Percentiles rank a stretch among this genome's conserved stretches.
These are phyloP conservation scores for Lactifluus volemus DNA, from an alignment of 768 basidiomycete species.

Conservation along the genomic window DNA sequence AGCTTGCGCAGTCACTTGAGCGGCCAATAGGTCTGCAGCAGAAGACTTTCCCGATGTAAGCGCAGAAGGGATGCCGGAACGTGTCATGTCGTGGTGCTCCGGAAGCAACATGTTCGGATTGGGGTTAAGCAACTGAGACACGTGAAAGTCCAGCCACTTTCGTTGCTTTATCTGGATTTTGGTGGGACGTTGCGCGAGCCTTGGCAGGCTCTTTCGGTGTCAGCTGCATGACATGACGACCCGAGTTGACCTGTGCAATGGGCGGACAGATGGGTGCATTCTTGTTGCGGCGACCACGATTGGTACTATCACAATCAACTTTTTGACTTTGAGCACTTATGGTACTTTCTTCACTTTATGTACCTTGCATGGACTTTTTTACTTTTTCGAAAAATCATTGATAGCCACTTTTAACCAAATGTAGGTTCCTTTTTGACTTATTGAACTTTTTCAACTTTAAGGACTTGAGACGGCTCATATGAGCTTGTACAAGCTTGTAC, in stretches of 20 bases:
- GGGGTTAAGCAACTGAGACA: slow-evolving; percentile 66
- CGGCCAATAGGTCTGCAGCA: slow-evolving; percentile 50
- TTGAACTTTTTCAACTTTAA: too few relatives aligned
- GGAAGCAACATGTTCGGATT: slow-evolving; percentile 51
- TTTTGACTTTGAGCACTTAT: too few relatives aligned
- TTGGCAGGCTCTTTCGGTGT: slow-evolving; percentile 2
- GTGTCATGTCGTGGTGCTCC: slow-evolving; percentile 46
- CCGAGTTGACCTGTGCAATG: slow-evolving; percentile 12
- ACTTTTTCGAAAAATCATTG: too few relatives aligned
- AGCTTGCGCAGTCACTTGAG: slow-evolving; percentile 36
- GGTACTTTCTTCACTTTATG: too few relatives aligned
- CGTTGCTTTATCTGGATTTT: not conserved
- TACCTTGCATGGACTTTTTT: too few relatives aligned
- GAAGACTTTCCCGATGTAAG: slow-evolving; percentile 52
- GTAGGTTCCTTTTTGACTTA: too few relatives aligned
- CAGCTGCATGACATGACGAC: slow-evolving; percentile 6
- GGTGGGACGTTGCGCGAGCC: not conserved
- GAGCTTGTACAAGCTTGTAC: too few relatives aligned
- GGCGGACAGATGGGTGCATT: slow-evolving; percentile 11
- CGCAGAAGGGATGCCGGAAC: slow-evolving; percentile 25
- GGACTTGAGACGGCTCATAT: too few relatives aligned
- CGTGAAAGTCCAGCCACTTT: slow-evolving; percentile 9
- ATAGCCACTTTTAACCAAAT: too few relatives aligned
- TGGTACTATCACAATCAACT: too few relatives aligned
- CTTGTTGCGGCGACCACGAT: slow-evolving; percentile 21